These are phyloP conservation scores for Aspergillus egyptiacus DNA, from an alignment of 495 filamentous ascomycete species.

Conservation along the genomic window DNA sequence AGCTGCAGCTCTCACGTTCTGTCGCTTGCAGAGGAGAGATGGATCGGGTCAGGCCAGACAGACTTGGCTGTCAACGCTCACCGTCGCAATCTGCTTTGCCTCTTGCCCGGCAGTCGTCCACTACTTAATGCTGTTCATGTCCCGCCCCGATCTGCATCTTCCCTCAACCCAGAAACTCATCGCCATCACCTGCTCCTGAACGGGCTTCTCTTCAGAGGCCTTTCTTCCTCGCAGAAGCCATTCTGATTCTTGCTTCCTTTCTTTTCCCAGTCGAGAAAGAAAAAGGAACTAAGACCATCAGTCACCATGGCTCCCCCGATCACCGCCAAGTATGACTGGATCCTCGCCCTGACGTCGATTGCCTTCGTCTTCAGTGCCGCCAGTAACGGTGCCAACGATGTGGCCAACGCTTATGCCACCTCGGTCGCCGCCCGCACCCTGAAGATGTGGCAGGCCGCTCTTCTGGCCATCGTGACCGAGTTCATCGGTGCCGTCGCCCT, in stretches of 20 bases:
- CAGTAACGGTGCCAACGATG: constrained; percentile 45
- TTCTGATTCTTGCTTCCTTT: not conserved
- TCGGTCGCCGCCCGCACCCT: constrained; percentile 35
- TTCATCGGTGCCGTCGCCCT: constrained; percentile 58
- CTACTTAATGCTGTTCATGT: constrained; percentile 6
- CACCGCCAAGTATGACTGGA: constrained; percentile 44
- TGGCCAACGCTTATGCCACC: constrained; percentile 41
- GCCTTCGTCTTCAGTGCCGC: constrained; percentile 39
- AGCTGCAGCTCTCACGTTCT: constrained; percentile 14
- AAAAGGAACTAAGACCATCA: not conserved
- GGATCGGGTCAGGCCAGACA: not conserved
- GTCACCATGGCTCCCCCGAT: constrained; percentile 19
- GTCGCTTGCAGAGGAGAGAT: not conserved
- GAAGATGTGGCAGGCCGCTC: constrained; percentile 33
- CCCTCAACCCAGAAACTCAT: not conserved
- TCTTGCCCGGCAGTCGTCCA: not conserved
- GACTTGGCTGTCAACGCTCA: constrained; percentile 1
- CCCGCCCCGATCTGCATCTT: not conserved
- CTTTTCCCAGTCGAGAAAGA: no score
- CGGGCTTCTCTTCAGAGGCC: no score
- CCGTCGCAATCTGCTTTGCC: not conserved
- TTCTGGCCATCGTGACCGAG: constrained; percentile 35
- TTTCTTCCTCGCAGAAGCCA: not conserved
- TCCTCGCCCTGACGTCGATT: constrained; percentile 41
- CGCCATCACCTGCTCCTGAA: no score